Conservation (phyloP, 208 protist species). For the Wallacemonas sp. region DNA sequence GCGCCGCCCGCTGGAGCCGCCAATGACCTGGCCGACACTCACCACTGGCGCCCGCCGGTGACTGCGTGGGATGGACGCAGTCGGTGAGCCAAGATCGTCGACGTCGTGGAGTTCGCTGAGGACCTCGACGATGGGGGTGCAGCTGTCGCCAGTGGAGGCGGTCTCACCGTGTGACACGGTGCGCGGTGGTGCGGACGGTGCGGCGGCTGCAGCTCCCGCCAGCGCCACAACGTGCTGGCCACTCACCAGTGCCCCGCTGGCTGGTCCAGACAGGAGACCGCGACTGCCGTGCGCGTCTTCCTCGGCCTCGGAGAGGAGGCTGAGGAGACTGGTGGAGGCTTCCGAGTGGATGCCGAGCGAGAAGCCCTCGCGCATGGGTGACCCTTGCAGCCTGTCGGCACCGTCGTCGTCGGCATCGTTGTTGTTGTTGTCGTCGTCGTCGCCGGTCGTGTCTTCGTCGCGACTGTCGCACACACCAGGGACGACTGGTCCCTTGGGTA, state of each 20-base stretch:
- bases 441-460: background rate
- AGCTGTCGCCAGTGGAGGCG: background rate
- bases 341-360: background rate
- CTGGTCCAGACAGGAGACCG: too few relatives aligned
- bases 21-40: too few relatives aligned
- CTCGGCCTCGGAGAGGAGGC: background rate
- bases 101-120: conserved; percentile 1
- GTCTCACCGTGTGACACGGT: background rate
- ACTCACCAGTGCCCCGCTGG: too few relatives aligned
- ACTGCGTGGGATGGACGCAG: background rate
- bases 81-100: background rate
- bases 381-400: background rate
- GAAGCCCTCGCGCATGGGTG: background rate
- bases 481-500: too few relatives aligned
- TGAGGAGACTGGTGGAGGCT: background rate
- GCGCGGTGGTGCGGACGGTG: background rate
- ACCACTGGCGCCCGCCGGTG: background rate
- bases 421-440: background rate
- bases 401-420: background rate
- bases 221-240: too few relatives aligned
- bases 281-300: background rate
- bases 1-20: background rate
- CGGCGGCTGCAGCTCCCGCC: too few relatives aligned
- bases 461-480: too few relatives aligned
- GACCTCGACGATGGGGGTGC: conserved; percentile 1